A percentile compares a stretch with the other conserved stretches of the same genome.
Evolutionary conservation across 768 basidiomycete genomes (phyloP).

Genomic region (Macrolepiota dolichaula): DNA sequence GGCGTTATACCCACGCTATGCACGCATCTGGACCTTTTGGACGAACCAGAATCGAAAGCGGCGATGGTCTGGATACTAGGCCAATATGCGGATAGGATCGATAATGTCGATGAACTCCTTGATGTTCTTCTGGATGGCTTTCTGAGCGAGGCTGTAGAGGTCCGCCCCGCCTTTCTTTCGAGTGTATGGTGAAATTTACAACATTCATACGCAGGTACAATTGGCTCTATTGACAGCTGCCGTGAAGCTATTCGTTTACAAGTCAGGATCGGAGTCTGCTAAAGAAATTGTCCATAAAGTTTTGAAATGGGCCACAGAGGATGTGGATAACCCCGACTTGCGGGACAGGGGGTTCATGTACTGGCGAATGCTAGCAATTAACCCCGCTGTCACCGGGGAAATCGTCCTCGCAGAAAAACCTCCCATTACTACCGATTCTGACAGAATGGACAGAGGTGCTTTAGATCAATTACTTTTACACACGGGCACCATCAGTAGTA

Average conservation of each 20-base stretch:
- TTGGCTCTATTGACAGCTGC: constrained; percentile 89
- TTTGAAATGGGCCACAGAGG: constrained; percentile 95
- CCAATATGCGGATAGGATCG: constrained; percentile 92
- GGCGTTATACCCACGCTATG: constrained; percentile 93
- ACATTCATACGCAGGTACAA: constrained; percentile 68
- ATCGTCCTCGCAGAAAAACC: constrained; percentile 94
- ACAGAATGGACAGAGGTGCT: constrained; percentile 94
- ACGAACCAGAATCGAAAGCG: constrained; percentile 96
- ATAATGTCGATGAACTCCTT: constrained; percentile 92
- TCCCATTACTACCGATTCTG: constrained; percentile 95
- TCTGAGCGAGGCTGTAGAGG: constrained; percentile 92
- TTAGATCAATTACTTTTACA: constrained; percentile 93
- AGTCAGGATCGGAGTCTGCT: constrained; percentile 74
- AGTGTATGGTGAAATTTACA: neutral
- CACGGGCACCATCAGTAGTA: constrained; percentile 90
- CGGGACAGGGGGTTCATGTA: constrained; percentile 99
- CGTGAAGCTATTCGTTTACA: constrained; percentile 95
- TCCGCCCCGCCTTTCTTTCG: constrained; percentile 28
- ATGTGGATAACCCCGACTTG: constrained; percentile 96
- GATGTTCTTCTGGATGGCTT: constrained; percentile 90
- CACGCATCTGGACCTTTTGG: constrained; percentile 85
- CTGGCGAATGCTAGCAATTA: constrained; percentile 95
- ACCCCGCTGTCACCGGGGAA: constrained; percentile 82
- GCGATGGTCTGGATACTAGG: constrained; percentile 99
- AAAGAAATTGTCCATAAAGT: constrained; percentile 94